Evolutionary conservation across 768 basidiomycete genomes (phyloP).

Genomic region (Podaxis sp.): DNA sequence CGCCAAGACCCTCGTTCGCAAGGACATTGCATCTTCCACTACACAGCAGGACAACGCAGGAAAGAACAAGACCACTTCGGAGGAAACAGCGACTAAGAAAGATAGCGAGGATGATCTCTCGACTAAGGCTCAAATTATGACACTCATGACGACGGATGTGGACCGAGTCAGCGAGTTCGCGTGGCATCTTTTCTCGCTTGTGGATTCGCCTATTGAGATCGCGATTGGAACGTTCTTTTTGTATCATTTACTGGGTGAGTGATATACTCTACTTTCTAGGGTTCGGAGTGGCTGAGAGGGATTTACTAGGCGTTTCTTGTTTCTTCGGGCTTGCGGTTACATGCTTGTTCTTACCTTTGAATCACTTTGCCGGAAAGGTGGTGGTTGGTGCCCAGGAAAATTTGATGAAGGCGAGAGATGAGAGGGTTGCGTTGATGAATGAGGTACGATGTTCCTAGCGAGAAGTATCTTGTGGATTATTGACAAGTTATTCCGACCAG

Average conservation of each 20-base stretch:
- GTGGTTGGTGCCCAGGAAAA: conserved; percentile 70
- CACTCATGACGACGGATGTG: conserved; percentile 92
- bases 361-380: conserved; percentile 79
- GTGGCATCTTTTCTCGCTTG: conserved; percentile 71
- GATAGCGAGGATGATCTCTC: conserved; percentile 57
- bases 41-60: conserved; percentile 18
- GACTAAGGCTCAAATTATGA: conserved; percentile 83
- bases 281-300: not conserved
- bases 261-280: conserved; percentile 2
- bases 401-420: conserved; percentile 89
- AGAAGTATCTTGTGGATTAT: not conserved
- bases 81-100: conserved; percentile 13
- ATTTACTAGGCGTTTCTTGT: conserved; percentile 51
- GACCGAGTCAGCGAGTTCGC: conserved; percentile 85
- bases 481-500: conserved; percentile 27
- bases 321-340: conserved; percentile 77
- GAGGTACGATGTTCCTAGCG: conserved; percentile 32
- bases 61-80: conserved; percentile 12
- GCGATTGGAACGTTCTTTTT: conserved; percentile 70
- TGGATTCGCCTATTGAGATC: conserved; percentile 83
- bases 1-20: conserved; percentile 81
- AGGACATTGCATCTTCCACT: conserved; percentile 72
- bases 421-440: conserved; percentile 89
- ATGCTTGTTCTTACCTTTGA: conserved; percentile 68
- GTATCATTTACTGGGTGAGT: conserved; percentile 68